Evolutionary conservation across 768 basidiomycete genomes (phyloP).

Genomic region (Boletus patriciae): DNA sequence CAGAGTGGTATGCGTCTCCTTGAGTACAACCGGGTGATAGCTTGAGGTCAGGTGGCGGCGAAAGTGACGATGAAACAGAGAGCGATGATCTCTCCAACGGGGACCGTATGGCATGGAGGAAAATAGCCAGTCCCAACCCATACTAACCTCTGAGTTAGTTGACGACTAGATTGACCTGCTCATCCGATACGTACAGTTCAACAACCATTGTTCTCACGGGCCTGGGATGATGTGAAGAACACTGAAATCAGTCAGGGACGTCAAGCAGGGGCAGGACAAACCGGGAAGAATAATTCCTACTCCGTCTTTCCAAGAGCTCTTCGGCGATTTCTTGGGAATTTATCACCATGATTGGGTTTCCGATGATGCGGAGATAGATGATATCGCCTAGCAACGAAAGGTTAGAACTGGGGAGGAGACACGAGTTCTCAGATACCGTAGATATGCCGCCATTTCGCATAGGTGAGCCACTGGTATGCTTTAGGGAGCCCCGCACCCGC

Average conservation of each 20-base stretch:
- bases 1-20: conserved; percentile 40
- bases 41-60: conserved; percentile 23
- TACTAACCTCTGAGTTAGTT: conserved; percentile 27
- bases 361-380: conserved; percentile 44
- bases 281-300: conserved; percentile 44
- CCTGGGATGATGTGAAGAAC: conserved; percentile 16
- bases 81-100: conserved; percentile 39
- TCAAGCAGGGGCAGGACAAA: not conserved
- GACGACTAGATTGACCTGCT: not conserved
- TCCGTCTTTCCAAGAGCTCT: conserved; percentile 48
- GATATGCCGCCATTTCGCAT: conserved; percentile 43
- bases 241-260: not conserved
- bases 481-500: conserved; percentile 35
- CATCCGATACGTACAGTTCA: conserved; percentile 38
- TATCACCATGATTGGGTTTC: conserved; percentile 48
- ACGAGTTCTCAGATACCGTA: conserved; percentile 36
- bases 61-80: conserved; percentile 41
- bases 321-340: conserved; percentile 42
- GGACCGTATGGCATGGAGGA: conserved; percentile 41
- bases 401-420: not conserved
- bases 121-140: conserved; percentile 50
- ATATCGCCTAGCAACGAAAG: conserved; percentile 40
- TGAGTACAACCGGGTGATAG: conserved; percentile 30
- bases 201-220: conserved; percentile 44
- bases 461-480: conserved; percentile 45